phyloP scores from a whole-genome alignment of 2,329 filamentous ascomycete species.

The Ophiobolus disseminans region DNA sequence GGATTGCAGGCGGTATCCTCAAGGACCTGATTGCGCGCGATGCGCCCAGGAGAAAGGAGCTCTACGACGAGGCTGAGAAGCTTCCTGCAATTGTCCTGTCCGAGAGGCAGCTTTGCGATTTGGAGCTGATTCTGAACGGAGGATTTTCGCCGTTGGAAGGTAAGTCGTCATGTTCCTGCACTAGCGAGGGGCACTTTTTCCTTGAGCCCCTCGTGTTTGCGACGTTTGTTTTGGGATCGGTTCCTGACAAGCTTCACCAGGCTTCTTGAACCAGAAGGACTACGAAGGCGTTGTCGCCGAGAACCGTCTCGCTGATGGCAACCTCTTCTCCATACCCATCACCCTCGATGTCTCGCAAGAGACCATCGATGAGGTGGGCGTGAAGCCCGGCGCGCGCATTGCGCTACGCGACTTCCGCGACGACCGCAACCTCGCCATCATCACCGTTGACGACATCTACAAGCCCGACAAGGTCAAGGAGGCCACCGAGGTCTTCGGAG shows the following conservation, averaged over 20 bases:
- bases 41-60: slow-evolving; percentile 79
- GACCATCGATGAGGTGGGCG: slow-evolving; percentile 74
- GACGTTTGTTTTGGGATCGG: slow-evolving; percentile 22
- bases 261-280: slow-evolving; percentile 97
- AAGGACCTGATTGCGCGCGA: slow-evolving; percentile 98
- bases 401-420: slow-evolving; percentile 95
- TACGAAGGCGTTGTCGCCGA: slow-evolving; percentile 93
- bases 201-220: slow-evolving; percentile 38
- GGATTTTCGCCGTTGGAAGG: slow-evolving; percentile 98
- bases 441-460: slow-evolving; percentile 96
- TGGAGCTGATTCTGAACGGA: slow-evolving; percentile 96
- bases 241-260: slow-evolving; percentile 54
- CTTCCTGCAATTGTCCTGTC: slow-evolving; percentile 84
- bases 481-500: slow-evolving; percentile 93
- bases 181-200: slow-evolving; percentile 10
- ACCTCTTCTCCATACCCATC: slow-evolving; percentile 96
- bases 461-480: slow-evolving; percentile 94
- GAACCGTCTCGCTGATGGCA: slow-evolving; percentile 84
- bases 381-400: slow-evolving; percentile 82
- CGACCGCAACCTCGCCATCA: slow-evolving; percentile 92
- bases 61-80: slow-evolving; percentile 82
- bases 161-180: slow-evolving; percentile 55
- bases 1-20: slow-evolving; percentile 77
- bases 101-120: slow-evolving; percentile 96
- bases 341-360: slow-evolving; percentile 83